These are phyloP conservation scores for Bjerkandera adusta DNA, from an alignment of 1,284 basidiomycete species.

Conservation along the genomic window DNA sequence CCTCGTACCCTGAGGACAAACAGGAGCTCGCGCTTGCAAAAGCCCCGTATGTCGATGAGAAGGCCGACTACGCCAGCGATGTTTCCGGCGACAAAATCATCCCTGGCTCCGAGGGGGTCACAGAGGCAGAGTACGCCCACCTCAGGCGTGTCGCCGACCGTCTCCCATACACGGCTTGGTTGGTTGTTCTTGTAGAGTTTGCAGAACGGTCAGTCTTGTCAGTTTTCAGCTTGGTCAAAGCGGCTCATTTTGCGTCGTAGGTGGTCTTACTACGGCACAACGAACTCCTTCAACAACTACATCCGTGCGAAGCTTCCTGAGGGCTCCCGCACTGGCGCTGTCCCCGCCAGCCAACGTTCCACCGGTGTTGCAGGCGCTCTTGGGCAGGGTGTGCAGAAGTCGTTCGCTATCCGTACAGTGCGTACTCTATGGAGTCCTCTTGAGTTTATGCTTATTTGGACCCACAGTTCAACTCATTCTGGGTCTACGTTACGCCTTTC, in stretches of 20 bases:
- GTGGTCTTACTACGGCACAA: constrained; percentile 22
- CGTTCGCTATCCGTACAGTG: constrained; percentile 39
- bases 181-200: constrained; percentile 48
- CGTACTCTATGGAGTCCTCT: constrained; percentile 6
- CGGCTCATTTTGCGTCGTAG: constrained; percentile 14
- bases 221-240: background rate
- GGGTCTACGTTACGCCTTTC: constrained; percentile 46
- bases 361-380: constrained; percentile 47
- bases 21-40: constrained; percentile 4
- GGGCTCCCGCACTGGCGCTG: constrained; percentile 48
- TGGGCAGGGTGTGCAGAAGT: constrained; percentile 40
- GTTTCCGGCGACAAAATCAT: constrained; percentile 22
- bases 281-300: constrained; percentile 48
- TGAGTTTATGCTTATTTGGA: background rate
- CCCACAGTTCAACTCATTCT: constrained; percentile 43
- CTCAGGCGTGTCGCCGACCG: constrained; percentile 44
- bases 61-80: constrained; percentile 7
- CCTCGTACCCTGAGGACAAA: constrained; percentile 8
- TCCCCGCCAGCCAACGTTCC: constrained; percentile 36
- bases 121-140: constrained; percentile 45
- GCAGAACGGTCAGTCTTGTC: constrained; percentile 46
- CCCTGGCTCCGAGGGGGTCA: constrained; percentile 47
- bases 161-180: constrained; percentile 40
- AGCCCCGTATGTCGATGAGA: constrained; percentile 11
- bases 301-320: constrained; percentile 46